Base-by-base conservation (phyloP, 2,329 filamentous ascomycete species). In the Penicillium sp. region DNA sequence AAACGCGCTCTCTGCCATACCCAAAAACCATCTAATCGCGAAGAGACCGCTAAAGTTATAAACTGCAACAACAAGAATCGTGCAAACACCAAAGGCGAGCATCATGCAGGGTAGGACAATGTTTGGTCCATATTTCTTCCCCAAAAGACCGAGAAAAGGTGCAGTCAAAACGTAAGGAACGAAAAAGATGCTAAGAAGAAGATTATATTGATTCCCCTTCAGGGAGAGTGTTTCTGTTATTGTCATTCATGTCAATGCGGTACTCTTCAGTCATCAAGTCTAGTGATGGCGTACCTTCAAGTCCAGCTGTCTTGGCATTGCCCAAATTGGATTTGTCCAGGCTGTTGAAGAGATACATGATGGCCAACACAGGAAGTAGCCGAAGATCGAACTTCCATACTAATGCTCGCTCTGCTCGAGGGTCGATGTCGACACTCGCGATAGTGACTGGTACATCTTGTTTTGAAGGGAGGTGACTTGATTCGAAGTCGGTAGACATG, bases 281-380 rank as follows among this genome's bases (percentile, higher is more conserved):
- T 23, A 7, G 51, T 23, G 19, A 6, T n/a, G 19, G 25, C 55
- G 13, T 45, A 65, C 65, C 58, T 43, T 66, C 64, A 4, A 69
- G 51, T 3, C 64, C 64, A 2, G 65, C 68, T 3, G 68, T 70
- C 54, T 70, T 69, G 21, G 68, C 67, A 60, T 69, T 69, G 7
- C 67, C 67, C 27, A 73, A 53, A 47, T 80, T 80, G 44, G 69
- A 70, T 56, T 78, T 78, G 61, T 79, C 77, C 7, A 77, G 69
- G 35, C 73, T 72, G 65, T 79, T 79, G 70, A 81, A 83, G 2
- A 84, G 72, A 55, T 84, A 84, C 81, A 84, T 84, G 39, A 82
- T 60, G 0, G 82, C 79, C 9, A 84, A 68, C 44, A 83, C 76
- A 3, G 82, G 82, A 15, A 84, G 69, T 49, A 85, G 49, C 15